phyloP scores from a whole-genome alignment of 371 early-diverging fungal species.

The Haplosporangium sp. region DNA sequence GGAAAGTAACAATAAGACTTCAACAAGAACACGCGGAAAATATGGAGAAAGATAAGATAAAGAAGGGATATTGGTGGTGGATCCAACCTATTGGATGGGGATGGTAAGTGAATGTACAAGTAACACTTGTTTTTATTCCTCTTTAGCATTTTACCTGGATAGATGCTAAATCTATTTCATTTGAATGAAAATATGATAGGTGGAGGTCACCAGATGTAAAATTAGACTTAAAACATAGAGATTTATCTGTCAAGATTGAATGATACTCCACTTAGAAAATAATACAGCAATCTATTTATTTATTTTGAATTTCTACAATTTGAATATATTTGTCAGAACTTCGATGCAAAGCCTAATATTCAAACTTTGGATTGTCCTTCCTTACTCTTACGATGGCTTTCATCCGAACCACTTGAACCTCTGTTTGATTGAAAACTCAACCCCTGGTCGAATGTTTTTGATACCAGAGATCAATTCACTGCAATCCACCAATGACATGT shows the following conservation, averaged over 20 bases:
- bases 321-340: too few species aligned
- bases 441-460: slow-evolving; percentile 9
- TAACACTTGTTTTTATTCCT: background rate
- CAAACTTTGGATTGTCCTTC: too few species aligned
- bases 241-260: slow-evolving; percentile 37
- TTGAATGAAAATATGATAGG: slow-evolving; percentile 14
- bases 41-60: slow-evolving; percentile 31
- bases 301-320: background rate
- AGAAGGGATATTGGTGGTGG: slow-evolving; percentile 52
- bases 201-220: slow-evolving; percentile 36
- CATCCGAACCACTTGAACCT: background rate
- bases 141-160: too few species aligned
- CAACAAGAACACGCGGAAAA: slow-evolving; percentile 34
- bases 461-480: background rate
- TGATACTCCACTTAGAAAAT: slow-evolving; percentile 14
- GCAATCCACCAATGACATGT: background rate
- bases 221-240: slow-evolving; percentile 33
- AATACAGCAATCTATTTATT: background rate
- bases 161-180: too few species aligned
- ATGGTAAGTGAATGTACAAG: slow-evolving; percentile 26
- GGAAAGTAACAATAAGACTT: slow-evolving; percentile 26
- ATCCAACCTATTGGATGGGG: slow-evolving; percentile 49
- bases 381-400: too few species aligned
- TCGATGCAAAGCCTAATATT: too few species aligned
- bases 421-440: slow-evolving; percentile 6